Percentiles rank a stretch among this genome's conserved stretches.
phyloP scores from a whole-genome alignment of 176 grass and related monocot species.

The Tillandsia fasciculata region DNA sequence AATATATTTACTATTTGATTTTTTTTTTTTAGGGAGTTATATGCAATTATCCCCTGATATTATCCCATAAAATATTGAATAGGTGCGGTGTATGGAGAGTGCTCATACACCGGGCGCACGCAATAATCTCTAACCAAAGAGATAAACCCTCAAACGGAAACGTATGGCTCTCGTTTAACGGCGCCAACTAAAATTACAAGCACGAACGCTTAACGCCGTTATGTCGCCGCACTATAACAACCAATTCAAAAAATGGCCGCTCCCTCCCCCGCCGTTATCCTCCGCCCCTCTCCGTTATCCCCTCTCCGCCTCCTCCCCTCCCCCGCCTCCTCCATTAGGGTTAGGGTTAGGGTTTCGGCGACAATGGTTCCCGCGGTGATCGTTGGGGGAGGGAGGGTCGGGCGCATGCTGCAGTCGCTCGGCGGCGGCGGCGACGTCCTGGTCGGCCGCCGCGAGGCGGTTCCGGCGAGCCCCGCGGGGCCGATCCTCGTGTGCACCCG shows the following conservation, averaged over 20 bases:
- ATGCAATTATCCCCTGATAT: no score
- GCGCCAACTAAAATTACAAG: neutral
- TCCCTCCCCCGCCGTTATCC: conserved; percentile 1
- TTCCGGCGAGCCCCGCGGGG: conserved; percentile 39
- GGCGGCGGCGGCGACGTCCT: conserved; percentile 49
- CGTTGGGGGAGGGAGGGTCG: conserved; percentile 69
- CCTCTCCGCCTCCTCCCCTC: conserved; percentile 15
- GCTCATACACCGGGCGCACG: no score
- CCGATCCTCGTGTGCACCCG: conserved; percentile 83
- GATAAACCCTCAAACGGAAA: conserved; percentile 39
- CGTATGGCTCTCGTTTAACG: conserved; percentile 47
- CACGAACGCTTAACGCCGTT: conserved; percentile 27
- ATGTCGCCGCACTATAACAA: neutral
- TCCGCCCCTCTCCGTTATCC: conserved; percentile 21
- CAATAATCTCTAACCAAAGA: neutral
- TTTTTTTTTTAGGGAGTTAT: no score
- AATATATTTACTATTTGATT: no score
- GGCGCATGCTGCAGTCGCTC: conserved; percentile 48
- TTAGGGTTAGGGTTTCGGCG: conserved; percentile 19
- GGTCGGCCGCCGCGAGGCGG: conserved; percentile 53
- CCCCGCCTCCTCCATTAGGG: neutral
- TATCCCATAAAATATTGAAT: no score
- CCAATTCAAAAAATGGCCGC: conserved; percentile 7
- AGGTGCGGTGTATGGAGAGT: no score
- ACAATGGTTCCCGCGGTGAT: conserved; percentile 53